Base-by-base conservation (phyloP, 257 asterid species). In the Primulina huaijiensis region DNA sequence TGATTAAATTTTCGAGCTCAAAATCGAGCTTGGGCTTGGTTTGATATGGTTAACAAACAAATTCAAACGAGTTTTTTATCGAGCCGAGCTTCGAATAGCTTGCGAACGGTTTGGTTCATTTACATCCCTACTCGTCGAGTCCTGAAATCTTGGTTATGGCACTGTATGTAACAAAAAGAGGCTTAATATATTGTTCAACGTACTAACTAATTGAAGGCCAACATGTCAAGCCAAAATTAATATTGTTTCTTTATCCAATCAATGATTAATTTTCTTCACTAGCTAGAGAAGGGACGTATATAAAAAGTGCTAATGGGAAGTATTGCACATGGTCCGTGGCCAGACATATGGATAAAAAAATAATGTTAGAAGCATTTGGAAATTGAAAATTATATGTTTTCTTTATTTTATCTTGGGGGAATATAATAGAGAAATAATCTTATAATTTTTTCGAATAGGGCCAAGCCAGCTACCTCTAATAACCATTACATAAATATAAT, bases 261-360 rank as follows among this genome's bases (percentile, higher is more conserved):
- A 60, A 50, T 71, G 56, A 19, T 69, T 65, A 59, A 40, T 29
- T 12, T 35, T 71, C 43, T 65, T 43, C 75, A 35, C 60, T 61
- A 60, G 66, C 57, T 74, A 74, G 84, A 72, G 10, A 37, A 62
- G 37, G 73, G 73, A 75, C 11, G 21, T 17, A 17, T 50, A 3
- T 69, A 43, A 82, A 75, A 75, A 68, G 30, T 11, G 72, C 65
- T 68, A 56, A 79, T 71, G 74, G 79, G 80, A 30, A 70, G 72
- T 40, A 52, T 5, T 78, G 79, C 85, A 83, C 85, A 83, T 83
- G 96, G 92, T 71, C 79, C 34, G 19, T 80, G 85, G 76, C 76
- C 71, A 76, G 80, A 71, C 67, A 60, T 23, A 23, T 38, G 77
- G 73, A 70, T 68, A 78, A 76, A 69, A 79, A 71, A 70, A 76